A percentile compares a stretch with the other conserved stretches of the same genome.
phyloP scores from a whole-genome alignment of 2,329 filamentous ascomycete species.

The Cryphonectria nitschkei region DNA sequence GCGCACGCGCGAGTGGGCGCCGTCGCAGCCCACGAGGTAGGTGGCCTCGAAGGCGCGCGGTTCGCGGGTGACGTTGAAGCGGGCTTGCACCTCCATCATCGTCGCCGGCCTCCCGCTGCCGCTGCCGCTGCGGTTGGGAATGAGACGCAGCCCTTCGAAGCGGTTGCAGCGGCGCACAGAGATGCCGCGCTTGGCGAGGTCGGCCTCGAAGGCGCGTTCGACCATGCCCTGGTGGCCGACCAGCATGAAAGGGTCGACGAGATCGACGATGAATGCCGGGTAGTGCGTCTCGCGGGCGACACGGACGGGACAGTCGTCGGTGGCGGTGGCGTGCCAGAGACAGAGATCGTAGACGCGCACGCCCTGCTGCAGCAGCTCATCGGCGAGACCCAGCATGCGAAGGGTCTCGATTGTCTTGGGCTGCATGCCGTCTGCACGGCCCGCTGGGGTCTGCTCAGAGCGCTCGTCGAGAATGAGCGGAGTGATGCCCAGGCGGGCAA shows the following conservation, averaged over 20 bases:
- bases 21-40: constrained; percentile 45
- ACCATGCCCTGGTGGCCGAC: constrained; percentile 62
- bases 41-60: constrained; percentile 30
- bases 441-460: constrained; percentile 68
- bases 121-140: constrained; percentile 32
- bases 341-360: constrained; percentile 68
- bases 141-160: constrained; percentile 40
- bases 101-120: background rate
- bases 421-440: constrained; percentile 69
- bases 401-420: constrained; percentile 75
- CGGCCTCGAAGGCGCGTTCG: constrained; percentile 58
- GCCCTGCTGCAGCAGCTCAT: constrained; percentile 62
- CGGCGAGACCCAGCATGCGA: constrained; percentile 67
- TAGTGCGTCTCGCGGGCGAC: constrained; percentile 48
- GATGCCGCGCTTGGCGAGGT: constrained; percentile 54
- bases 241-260: constrained; percentile 40
- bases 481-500: constrained; percentile 60
- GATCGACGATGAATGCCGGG: constrained; percentile 38
- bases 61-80: constrained; percentile 42
- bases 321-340: constrained; percentile 7
- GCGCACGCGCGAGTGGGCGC: constrained; percentile 71
- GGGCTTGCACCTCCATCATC: constrained; percentile 48
- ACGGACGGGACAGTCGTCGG: constrained; percentile 42
- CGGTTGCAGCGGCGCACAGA: constrained; percentile 45
- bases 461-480: constrained; percentile 70